Evolutionary conservation across 2,329 filamentous ascomycete genomes (phyloP).

Genomic region (Proliferodiscus dingleyae): DNA sequence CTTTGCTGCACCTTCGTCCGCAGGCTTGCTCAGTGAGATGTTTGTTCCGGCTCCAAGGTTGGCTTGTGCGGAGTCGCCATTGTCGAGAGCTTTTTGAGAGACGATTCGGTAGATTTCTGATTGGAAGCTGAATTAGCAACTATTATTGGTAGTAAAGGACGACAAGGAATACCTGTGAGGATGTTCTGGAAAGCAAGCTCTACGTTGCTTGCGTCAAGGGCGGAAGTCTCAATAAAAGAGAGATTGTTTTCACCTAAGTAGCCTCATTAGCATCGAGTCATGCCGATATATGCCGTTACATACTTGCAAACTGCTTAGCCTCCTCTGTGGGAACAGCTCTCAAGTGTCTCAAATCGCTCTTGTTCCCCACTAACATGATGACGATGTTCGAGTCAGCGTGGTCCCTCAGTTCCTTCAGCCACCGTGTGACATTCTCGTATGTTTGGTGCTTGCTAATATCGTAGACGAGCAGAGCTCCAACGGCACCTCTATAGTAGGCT

Average conservation of each 20-base stretch:
- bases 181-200: slow-evolving; percentile 99
- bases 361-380: slow-evolving; percentile 99
- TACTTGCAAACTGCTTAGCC: slow-evolving; percentile 96
- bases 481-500: slow-evolving; percentile 96
- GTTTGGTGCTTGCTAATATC: slow-evolving; percentile 99
- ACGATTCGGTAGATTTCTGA: slow-evolving; percentile 99
- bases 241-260: slow-evolving; percentile 86
- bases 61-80: slow-evolving; percentile 75
- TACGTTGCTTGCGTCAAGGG: slow-evolving; percentile 97
- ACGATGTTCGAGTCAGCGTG: slow-evolving; percentile 99
- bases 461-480: slow-evolving; percentile 95
- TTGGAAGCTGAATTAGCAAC: slow-evolving; percentile 1
- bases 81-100: slow-evolving; percentile 93
- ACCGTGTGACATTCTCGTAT: slow-evolving; percentile 97
- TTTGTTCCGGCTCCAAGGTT: slow-evolving; percentile 75
- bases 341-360: slow-evolving; percentile 99
- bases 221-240: slow-evolving; percentile 98
- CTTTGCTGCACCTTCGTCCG: slow-evolving; percentile 71
- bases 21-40: slow-evolving; percentile 81
- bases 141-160: not conserved
- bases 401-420: slow-evolving; percentile 97
- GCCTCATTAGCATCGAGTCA: slow-evolving; percentile 26
- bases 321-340: slow-evolving; percentile 96
- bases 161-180: slow-evolving; percentile 69
- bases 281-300: slow-evolving; percentile 23